A percentile compares a stretch with the other conserved stretches of the same genome.
These are phyloP conservation scores for Reticulascus tulasneorum DNA, from an alignment of 2,329 filamentous ascomycete genomes.

Conservation along the genomic window DNA sequence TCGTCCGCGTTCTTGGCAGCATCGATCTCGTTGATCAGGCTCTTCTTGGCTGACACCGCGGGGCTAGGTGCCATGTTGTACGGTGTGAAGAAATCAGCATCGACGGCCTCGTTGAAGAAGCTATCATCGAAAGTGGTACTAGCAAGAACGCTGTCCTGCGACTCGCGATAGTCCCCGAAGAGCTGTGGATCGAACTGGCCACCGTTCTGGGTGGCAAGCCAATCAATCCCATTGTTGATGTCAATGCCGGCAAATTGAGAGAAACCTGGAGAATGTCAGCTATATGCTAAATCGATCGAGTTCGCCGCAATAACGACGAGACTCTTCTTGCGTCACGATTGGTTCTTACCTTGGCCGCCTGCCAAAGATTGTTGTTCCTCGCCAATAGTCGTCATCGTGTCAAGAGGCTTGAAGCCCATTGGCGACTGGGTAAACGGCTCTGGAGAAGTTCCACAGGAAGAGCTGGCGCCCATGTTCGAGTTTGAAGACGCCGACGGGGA, in stretches of 20 bases:
- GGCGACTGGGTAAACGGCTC: conserved; percentile 73
- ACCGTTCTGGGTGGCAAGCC: conserved; percentile 74
- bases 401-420: conserved; percentile 58
- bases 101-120: conserved; percentile 73
- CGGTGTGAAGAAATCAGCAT: conserved; percentile 75
- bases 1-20: conserved; percentile 68
- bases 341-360: conserved; percentile 4
- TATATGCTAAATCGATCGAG: conserved; percentile 36
- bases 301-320: conserved; percentile 27
- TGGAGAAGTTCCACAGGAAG: conserved; percentile 72
- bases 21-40: conserved; percentile 75
- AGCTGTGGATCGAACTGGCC: conserved; percentile 87
- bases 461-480: conserved; percentile 55
- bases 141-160: conserved; percentile 73
- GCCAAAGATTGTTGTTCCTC: conserved; percentile 48
- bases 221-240: conserved; percentile 62
- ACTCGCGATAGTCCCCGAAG: conserved; percentile 89
- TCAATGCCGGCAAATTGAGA: conserved; percentile 42
- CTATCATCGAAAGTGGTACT: conserved; percentile 67
- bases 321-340: too few species aligned
- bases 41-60: conserved; percentile 51
- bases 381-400: conserved; percentile 61
- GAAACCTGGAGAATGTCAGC: too few species aligned
- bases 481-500: conserved; percentile 63
- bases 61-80: conserved; percentile 62